Conservation (phyloP, 1,284 basidiomycete genomes). For the Cutaneotrichosporon cutaneum region DNA sequence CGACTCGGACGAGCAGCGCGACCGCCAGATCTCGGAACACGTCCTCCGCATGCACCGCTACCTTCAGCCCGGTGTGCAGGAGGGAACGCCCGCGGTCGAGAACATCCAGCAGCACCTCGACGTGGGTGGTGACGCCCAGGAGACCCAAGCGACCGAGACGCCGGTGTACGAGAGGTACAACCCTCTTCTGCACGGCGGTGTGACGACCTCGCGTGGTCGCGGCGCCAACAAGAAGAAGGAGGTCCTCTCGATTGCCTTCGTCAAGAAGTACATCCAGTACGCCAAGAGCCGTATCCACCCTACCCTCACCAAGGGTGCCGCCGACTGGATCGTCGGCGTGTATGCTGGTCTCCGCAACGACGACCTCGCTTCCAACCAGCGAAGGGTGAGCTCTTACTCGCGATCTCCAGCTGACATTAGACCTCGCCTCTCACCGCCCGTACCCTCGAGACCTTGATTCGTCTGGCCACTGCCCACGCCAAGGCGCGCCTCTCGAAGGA, state of each 20-base stretch:
- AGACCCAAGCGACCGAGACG: slow-evolving; percentile 62
- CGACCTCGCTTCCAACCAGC: slow-evolving; percentile 83
- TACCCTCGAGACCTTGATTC: slow-evolving; percentile 98
- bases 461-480: slow-evolving; percentile 95
- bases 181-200: slow-evolving; percentile 86
- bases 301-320: slow-evolving; percentile 84
- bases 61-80: slow-evolving; percentile 91
- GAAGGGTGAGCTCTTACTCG: slow-evolving; percentile 62
- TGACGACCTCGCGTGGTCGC: slow-evolving; percentile 62
- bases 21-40: slow-evolving; percentile 94
- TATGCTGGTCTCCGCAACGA: slow-evolving; percentile 92
- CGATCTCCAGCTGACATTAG: slow-evolving; percentile 53
- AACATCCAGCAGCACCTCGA: slow-evolving; percentile 81
- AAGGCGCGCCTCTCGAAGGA: slow-evolving; percentile 86
- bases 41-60: slow-evolving; percentile 97
- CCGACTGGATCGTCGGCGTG: slow-evolving; percentile 89
- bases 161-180: slow-evolving; percentile 95
- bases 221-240: slow-evolving; percentile 67
- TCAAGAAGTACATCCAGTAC: slow-evolving; percentile 99
- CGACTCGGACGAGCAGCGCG: slow-evolving; percentile 92
- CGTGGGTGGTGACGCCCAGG: slow-evolving; percentile 66
- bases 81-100: slow-evolving; percentile 78
- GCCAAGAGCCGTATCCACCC: slow-evolving; percentile 86
- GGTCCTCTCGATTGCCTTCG: slow-evolving; percentile 87
- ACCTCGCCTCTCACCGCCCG: slow-evolving; percentile 97